Evolutionary conservation across 768 basidiomycete species (phyloP).

Genomic region (Agaricus subrufescens): DNA sequence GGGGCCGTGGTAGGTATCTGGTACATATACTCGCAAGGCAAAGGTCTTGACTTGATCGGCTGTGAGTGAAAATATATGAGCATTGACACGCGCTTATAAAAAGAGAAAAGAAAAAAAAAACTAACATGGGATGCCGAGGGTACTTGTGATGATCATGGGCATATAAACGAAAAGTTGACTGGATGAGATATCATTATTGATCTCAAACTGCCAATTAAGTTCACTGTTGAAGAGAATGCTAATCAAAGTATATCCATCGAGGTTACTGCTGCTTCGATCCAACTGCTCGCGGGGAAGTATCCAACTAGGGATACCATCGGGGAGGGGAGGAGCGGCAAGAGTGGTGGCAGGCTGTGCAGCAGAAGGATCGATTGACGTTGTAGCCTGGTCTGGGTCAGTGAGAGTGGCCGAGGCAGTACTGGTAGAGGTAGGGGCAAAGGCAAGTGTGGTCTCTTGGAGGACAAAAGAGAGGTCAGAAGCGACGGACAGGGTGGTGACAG

Average conservation of each 20-base stretch:
- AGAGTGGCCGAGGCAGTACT: slow-evolving; percentile 21
- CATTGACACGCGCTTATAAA: neutral
- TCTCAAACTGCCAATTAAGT: slow-evolving; percentile 71
- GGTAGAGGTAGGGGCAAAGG: slow-evolving; percentile 28
- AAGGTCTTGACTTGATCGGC: slow-evolving; percentile 35
- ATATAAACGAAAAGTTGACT: slow-evolving; percentile 77
- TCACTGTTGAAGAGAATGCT: slow-evolving; percentile 56
- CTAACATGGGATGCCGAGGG: slow-evolving; percentile 28
- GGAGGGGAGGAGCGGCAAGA: slow-evolving; percentile 37
- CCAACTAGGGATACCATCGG: slow-evolving; percentile 52
- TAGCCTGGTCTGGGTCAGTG: slow-evolving; percentile 40
- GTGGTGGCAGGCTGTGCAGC: slow-evolving; percentile 18
- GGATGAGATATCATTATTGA: slow-evolving; percentile 46
- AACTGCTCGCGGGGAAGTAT: slow-evolving; percentile 45
- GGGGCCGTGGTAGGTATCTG: slow-evolving; percentile 45
- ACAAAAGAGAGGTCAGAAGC: slow-evolving; percentile 40
- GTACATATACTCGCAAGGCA: slow-evolving; percentile 69
- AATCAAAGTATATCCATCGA: slow-evolving; percentile 45
- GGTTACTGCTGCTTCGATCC: slow-evolving; percentile 17
- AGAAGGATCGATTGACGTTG: slow-evolving; percentile 24
- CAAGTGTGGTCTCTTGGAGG: slow-evolving; percentile 38
- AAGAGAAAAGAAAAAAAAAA: slow-evolving; percentile 10
- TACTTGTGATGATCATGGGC: slow-evolving; percentile 37
- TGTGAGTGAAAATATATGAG: slow-evolving; percentile 11
- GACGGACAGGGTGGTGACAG: slow-evolving; percentile 24